Percentiles rank a stretch among this genome's conserved stretches.
These are phyloP conservation scores for Tylopilus sp. DNA, from an alignment of 1,284 basidiomycete species.

Conservation along the genomic window DNA sequence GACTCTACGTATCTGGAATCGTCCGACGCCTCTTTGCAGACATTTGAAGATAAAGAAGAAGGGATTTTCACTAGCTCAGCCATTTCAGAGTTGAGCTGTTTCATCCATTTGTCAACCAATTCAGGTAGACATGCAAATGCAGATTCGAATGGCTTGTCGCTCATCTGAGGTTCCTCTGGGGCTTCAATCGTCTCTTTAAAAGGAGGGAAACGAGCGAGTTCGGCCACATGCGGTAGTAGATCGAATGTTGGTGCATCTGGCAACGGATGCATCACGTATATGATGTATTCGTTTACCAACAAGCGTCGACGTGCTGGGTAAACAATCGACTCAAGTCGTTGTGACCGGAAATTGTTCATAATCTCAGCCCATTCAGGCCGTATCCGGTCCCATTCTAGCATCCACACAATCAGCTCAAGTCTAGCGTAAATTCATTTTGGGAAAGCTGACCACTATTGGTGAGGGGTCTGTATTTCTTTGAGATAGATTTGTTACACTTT, in stretches of 20 bases:
- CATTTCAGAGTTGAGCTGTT: constrained; percentile 13
- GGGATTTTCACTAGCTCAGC: constrained; percentile 16
- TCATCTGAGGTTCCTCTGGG: constrained; percentile 1
- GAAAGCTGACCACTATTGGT: constrained; percentile 15
- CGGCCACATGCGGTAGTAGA: constrained; percentile 22
- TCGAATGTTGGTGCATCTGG: constrained; percentile 5
- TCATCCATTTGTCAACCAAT: constrained; percentile 21
- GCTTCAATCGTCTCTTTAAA: constrained; percentile 19
- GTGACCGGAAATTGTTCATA: not conserved
- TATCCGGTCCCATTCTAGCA: not conserved
- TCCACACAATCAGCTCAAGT: not conserved
- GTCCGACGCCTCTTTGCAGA: not conserved
- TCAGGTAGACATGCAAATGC: constrained; percentile 22
- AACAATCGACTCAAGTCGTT: not conserved
- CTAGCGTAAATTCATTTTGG: not conserved
- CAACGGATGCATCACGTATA: constrained; percentile 10
- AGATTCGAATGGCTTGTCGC: constrained; percentile 9
- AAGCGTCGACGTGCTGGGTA: not conserved
- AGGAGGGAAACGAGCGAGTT: constrained; percentile 15
- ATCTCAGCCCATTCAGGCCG: not conserved
- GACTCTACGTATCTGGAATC: not conserved
- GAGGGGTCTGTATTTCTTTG: constrained; percentile 14
- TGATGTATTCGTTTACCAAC: constrained; percentile 13
- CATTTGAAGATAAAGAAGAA: not conserved
- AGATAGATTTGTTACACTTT: constrained; percentile 4